These are phyloP conservation scores for Straminergon stramineum DNA, from an alignment of 225 moss, liverwort and hornwort genomes.

Conservation along the genomic window DNA sequence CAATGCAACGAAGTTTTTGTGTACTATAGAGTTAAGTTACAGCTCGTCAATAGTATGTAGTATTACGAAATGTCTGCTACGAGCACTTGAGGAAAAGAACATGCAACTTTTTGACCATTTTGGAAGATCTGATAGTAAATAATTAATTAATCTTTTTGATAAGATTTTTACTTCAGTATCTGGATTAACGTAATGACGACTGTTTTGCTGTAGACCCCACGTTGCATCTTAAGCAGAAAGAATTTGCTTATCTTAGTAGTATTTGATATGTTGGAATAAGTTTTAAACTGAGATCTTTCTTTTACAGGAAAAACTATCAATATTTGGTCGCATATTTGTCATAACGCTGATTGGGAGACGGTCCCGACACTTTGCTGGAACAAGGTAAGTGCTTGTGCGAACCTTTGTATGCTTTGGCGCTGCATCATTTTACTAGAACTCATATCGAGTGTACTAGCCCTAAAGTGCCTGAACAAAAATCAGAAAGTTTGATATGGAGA, in stretches of 20 bases:
- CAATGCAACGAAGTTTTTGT: neutral
- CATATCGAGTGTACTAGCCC: neutral
- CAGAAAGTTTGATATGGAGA: neutral
- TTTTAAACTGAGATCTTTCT: neutral
- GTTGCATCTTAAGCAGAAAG: neutral
- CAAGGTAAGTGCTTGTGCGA: constrained; percentile 37
- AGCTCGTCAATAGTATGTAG: neutral
- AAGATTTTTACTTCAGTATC: neutral
- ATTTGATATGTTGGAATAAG: neutral
- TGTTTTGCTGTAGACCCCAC: neutral
- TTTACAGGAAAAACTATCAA: constrained; percentile 76
- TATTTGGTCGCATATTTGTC: constrained; percentile 84
- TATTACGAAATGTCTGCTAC: neutral
- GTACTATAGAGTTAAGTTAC: neutral
- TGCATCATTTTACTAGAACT: neutral
- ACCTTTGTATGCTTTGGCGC: neutral
- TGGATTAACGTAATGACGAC: neutral
- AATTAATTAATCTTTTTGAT: neutral
- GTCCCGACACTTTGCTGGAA: constrained; percentile 92
- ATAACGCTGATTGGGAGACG: constrained; percentile 85
- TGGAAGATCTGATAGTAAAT: neutral
- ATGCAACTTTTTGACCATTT: neutral
- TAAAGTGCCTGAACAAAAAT: neutral
- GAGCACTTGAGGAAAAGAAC: neutral
- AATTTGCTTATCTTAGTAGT: neutral